Conservation (phyloP, 2,329 filamentous ascomycete genomes). For the Beauveria sp. region DNA sequence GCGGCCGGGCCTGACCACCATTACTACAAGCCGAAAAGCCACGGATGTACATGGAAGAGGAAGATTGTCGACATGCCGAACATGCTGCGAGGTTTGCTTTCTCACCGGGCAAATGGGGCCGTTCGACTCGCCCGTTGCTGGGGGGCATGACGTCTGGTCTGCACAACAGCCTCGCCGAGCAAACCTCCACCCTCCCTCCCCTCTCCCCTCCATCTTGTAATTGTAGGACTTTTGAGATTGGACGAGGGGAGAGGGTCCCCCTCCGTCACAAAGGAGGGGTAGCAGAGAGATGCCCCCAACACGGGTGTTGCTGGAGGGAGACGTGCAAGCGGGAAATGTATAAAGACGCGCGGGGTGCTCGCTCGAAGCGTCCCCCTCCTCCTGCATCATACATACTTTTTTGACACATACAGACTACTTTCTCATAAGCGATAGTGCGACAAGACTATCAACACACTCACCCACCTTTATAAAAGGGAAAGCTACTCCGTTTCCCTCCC, state of each 20-base stretch:
- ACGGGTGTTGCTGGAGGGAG: background rate
- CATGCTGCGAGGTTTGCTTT: background rate
- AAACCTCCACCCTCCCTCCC: background rate
- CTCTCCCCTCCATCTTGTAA: background rate
- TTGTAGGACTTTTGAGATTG: background rate
- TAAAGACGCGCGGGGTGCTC: constrained; percentile 2
- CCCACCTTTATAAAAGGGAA: constrained; percentile 6
- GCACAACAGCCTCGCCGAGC: background rate
- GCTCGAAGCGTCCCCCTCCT: background rate
- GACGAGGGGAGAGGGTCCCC: background rate
- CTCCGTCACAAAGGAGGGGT: background rate
- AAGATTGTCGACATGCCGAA: background rate
- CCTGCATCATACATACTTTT: constrained; percentile 1
- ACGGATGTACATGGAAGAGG: no score
- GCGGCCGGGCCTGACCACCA: no score
- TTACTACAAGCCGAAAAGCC: no score
- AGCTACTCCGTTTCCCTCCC: background rate
- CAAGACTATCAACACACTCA: background rate
- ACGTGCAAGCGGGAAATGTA: background rate
- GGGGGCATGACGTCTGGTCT: no score
- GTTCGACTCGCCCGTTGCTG: no score
- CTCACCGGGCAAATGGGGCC: no score
- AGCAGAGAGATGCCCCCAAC: background rate
- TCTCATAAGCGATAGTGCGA: background rate
- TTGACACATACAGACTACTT: constrained; percentile 9